Conservation (phyloP, 1,284 basidiomycete species). For the Cryptococcus sp. region DNA sequence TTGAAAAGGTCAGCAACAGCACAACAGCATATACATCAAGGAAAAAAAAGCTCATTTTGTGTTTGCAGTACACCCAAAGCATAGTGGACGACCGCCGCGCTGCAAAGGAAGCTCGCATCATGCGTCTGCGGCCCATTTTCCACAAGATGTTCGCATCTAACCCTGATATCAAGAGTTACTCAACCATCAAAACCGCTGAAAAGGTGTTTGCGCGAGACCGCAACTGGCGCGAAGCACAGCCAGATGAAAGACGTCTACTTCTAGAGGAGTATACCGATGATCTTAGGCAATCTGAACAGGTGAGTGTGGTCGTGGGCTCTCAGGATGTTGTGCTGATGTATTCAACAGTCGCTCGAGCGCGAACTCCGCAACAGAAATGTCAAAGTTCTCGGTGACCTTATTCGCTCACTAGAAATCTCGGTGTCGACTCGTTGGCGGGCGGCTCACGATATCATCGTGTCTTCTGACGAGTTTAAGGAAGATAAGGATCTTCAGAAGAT, state of each 20-base stretch:
- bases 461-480: constrained; percentile 72
- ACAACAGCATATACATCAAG: not conserved
- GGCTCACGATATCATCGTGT: constrained; percentile 71
- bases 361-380: constrained; percentile 73
- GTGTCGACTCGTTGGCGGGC: constrained; percentile 85
- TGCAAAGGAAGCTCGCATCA: constrained; percentile 74
- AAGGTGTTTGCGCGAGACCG: constrained; percentile 77
- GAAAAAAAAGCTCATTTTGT: not conserved
- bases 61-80: constrained; percentile 66
- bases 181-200: constrained; percentile 82
- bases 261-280: constrained; percentile 87
- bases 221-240: constrained; percentile 82
- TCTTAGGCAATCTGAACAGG: constrained; percentile 80
- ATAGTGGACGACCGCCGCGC: constrained; percentile 70
- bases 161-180: constrained; percentile 81
- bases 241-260: constrained; percentile 77
- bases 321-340: not conserved
- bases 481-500: constrained; percentile 75
- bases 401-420: constrained; percentile 79
- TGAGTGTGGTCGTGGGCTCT: constrained; percentile 52
- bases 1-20: constrained; percentile 70
- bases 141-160: constrained; percentile 80
- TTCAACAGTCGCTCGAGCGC: constrained; percentile 67
- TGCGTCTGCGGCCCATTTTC: constrained; percentile 77
- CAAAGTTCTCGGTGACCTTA: constrained; percentile 71